Base-by-base conservation (phyloP, 164 flowering plant species). In the Taxillus chinensis region DNA sequence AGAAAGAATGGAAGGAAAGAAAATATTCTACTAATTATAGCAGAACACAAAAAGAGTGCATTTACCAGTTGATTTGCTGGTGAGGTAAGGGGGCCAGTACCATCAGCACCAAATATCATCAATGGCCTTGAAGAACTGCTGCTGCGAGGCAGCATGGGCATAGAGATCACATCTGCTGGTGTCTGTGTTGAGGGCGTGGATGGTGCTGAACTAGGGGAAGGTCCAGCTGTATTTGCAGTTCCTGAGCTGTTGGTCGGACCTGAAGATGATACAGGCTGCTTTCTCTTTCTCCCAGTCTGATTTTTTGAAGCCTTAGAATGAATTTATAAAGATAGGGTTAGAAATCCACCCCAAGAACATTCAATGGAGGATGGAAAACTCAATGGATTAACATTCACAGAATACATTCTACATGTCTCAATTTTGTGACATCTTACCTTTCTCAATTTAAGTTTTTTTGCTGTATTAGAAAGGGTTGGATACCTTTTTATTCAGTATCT, bases 181-280 rank as follows among this genome's bases (percentile, higher is more conserved):
- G 97, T 92, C 69, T 92, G 98, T 64, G 96, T 90, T 54, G 98
- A 92, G 7, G 98, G 98, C 53, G 96, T 92, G 13, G 98, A 92
- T 17, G 96, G 98, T 15, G 92, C 95, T 17, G 98, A 92, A 71
- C 96, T 85, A 50, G 96, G 96, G 55, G 98, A 92, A 8, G 96
- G 98, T 9, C 98, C 98, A 38, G 96, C 82, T 11, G 98, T 90
- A 60, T 88, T 93, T 57, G 92, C 98, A 45, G 98, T 93, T 73
- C 98, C 98, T 13, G 98, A 81, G 76, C 98, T 93, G 75, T 93
- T 93, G 59, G 99, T 96, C 61, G 97, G 99, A 52, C 97, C 97
- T n/a, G 98, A 92, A 73, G 99, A 93, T 59, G 97, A 82, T 13
- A 80, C 95, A 27, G 91, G 90, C 66, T 90, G 97, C 80, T 93